Percentiles rank a stretch among this genome's conserved stretches.
phyloP scores from a whole-genome alignment of 306 rosid species.

The Quercus parvula region DNA sequence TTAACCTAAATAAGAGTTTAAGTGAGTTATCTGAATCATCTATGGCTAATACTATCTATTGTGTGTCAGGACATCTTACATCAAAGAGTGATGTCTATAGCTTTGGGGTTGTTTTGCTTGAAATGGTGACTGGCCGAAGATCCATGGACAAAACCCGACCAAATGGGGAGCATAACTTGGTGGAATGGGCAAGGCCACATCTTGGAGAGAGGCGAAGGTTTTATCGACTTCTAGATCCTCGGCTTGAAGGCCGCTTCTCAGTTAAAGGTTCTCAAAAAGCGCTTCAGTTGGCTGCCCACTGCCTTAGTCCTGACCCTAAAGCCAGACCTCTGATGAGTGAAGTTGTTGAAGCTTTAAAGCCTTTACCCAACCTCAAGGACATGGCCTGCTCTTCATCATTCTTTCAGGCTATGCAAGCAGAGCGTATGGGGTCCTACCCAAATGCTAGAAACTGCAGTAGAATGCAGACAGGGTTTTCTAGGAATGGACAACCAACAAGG shows the following conservation, averaged over 20 bases:
- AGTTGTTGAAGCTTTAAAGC: slow-evolving; percentile 34
- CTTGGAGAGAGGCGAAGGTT: slow-evolving; percentile 18
- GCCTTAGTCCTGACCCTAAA: slow-evolving; percentile 38
- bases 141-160: slow-evolving; percentile 39
- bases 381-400: slow-evolving; percentile 27
- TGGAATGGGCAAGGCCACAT: slow-evolving; percentile 47
- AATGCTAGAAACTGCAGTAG: slow-evolving; percentile 9
- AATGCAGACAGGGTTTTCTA: slow-evolving; percentile 5
- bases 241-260: slow-evolving; percentile 44
- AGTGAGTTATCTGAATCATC: background rate
- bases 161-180: slow-evolving; percentile 30
- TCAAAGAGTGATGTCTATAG: slow-evolving; percentile 67
- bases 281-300: slow-evolving; percentile 33
- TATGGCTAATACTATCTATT: background rate
- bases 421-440: slow-evolving; percentile 20
- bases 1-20: background rate
- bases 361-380: slow-evolving; percentile 24
- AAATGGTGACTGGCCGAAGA: slow-evolving; percentile 53
- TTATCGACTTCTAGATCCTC: slow-evolving; percentile 45
- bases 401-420: slow-evolving; percentile 12
- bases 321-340: slow-evolving; percentile 61
- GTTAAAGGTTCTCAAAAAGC: slow-evolving; percentile 35
- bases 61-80: slow-evolving; percentile 53
- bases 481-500: slow-evolving; percentile 28
- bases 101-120: slow-evolving; percentile 69